Base-by-base conservation (phyloP, 495 filamentous ascomycete species). In the Chaetomium tenue region DNA sequence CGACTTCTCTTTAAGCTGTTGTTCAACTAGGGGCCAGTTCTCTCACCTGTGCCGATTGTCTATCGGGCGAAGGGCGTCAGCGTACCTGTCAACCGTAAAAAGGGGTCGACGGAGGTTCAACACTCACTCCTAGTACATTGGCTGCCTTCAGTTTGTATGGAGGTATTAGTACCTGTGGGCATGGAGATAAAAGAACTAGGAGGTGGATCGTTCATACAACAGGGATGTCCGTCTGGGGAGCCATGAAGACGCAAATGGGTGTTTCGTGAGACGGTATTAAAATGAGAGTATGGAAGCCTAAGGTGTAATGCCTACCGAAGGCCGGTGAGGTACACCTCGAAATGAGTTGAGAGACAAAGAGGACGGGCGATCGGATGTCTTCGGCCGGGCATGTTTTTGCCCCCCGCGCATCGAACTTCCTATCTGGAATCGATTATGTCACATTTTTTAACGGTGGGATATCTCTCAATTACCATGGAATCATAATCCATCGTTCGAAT, bases 121-220 rank as follows among this genome's bases (percentile, higher is more conserved):
- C 11, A 74, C 79, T 64, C 73, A 83, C 81, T 22, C 82, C 82
- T 12, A 84, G 68, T 2, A 84, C 72, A 66, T 79, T 81, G 26
- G 82, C 81, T 1, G 80, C 76, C 78, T 81, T n/a, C n/a, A n/a
- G n/a, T n/a, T 55, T 26, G 18, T 44, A 5, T 22, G 5, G 0
- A 22, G 0, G 9, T 46, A 18, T 51, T 37, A 37, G 33, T 12
- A 37, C 33, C 33, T 0, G 60, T 74, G 42, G 67, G 62, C 57
- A 16, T 44, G 1, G 13, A 40, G 9, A 23, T 9, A n/a, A 6
- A 16, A 16, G 25, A 8, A 8, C 18, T 23, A 13, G 16, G 22
- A 39, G 13, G 23, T 44, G 9, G 51, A 37, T 40, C 23, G 8
- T 51, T 67, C 73, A n/a, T 61, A 75, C 77, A 53, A 79, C 65